Base-by-base conservation (phyloP, 2,329 filamentous ascomycete genomes). In the Aspergillus alliaceus region DNA sequence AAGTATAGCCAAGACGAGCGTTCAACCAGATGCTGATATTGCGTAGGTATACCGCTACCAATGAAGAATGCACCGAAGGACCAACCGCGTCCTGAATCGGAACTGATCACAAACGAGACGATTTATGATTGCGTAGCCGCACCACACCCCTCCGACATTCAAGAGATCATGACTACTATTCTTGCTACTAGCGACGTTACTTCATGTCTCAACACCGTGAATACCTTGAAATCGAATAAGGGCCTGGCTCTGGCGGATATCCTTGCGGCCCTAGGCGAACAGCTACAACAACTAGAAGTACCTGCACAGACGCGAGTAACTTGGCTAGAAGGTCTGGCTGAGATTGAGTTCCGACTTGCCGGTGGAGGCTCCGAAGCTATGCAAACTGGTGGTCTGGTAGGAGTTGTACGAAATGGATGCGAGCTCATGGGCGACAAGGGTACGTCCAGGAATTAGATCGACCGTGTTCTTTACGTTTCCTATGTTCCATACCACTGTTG, bases 61-160 rank as follows among this genome's bases (percentile, higher is more conserved):
- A 74, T 82, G 39, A 85, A 82, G 67, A 79, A 85, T 65, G 82
- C 77, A 2, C 82, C 86, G 31, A 86, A 85, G 71, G 74, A 84
- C 5, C 81, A 84, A 15, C 77, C 79, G 22, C 68, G 76, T 6
- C 79, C 93, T 27, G 81, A 88, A 54, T 84, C 91, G 39, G 93
- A 98, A 58, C 85, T 91, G 64, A 96, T 97, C 64, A 96, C 90
- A 34, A 90, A 96, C 72, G 91, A 90, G 20, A 88, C 87, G 7
- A 98, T 99, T 69, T 99, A 97, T 81, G 93, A 92, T 75, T 99
- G 95, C 75, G 96, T 99, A 70, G 95, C 95, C 8, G 93, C 93
- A 1, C 95, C 95, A 4, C 93, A 96, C 64, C 95, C 95, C 0
- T 86, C 88, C 24, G 93, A 96, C 67, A 91, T 98, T 69, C 83